Evolutionary conservation across 441 rosid species (phyloP).

Genomic region (Syzygium syzygioides): DNA sequence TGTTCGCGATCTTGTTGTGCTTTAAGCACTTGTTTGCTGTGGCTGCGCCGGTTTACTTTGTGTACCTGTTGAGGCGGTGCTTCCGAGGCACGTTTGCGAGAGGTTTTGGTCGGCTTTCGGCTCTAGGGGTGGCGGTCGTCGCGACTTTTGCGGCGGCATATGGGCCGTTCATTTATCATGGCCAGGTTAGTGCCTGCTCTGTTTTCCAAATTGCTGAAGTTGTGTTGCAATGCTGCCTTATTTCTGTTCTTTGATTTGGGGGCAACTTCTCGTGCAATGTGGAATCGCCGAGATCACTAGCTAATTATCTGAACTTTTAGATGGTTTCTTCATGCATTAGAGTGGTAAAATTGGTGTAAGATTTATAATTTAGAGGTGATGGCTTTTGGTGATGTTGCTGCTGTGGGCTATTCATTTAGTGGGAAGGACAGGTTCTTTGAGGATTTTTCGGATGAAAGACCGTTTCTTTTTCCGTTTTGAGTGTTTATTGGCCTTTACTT

Average conservation of each 20-base stretch:
- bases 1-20: constrained; percentile 68
- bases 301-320: background rate
- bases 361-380: background rate
- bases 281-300: background rate
- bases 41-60: constrained; percentile 89
- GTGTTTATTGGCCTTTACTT: background rate
- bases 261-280: background rate
- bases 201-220: background rate
- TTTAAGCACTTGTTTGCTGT: constrained; percentile 94
- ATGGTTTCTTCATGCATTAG: background rate
- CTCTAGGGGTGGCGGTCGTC: constrained; percentile 54
- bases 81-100: constrained; percentile 52
- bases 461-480: background rate
- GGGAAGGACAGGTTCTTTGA: background rate
- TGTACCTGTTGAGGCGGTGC: constrained; percentile 77
- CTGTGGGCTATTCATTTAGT: background rate
- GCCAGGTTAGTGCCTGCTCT: constrained; percentile 45
- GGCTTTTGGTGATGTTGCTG: background rate
- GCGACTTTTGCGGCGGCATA: constrained; percentile 61
- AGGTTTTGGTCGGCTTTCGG: constrained; percentile 45
- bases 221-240: background rate
- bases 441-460: background rate
- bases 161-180: constrained; percentile 70
- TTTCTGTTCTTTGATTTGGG: background rate
- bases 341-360: background rate